Evolutionary conservation across 1,139 yeast genomes (phyloP).

Genomic region (Saccharomyces hybrid): DNA sequence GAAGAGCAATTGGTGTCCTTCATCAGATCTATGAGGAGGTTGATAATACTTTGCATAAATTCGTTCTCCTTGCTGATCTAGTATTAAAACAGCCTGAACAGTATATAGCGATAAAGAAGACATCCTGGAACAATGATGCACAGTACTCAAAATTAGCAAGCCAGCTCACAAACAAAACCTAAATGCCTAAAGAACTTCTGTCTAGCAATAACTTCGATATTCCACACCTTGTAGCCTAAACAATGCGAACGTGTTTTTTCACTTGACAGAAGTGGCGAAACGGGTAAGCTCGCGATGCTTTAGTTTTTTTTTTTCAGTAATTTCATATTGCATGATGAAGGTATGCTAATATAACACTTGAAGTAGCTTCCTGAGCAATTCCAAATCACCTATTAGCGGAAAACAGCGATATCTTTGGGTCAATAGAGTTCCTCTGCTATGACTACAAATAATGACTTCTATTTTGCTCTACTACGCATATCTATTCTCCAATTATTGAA

Average conservation of each 20-base stretch:
- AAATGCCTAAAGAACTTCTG: background rate
- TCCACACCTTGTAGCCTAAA: background rate
- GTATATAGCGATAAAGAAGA: constrained; percentile 58
- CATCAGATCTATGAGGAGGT: constrained; percentile 38
- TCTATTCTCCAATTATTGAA: constrained; percentile 62
- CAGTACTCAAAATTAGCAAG: constrained; percentile 13
- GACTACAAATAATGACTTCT: constrained; percentile 38
- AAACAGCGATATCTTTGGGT: background rate
- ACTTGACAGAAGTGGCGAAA: background rate
- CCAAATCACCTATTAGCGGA: background rate
- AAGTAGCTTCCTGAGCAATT: background rate
- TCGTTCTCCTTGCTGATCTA: constrained; percentile 77
- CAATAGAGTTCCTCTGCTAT: constrained; percentile 6
- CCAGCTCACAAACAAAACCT: constrained; percentile 4
- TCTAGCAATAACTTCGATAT: background rate
- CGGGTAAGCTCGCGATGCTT: background rate
- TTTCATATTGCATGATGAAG: background rate
- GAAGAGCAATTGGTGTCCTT: constrained; percentile 27
- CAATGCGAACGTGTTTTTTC: background rate
- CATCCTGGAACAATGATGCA: constrained; percentile 5
- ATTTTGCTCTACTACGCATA: constrained; percentile 52
- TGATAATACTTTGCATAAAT: constrained; percentile 79
- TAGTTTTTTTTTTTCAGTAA: background rate
- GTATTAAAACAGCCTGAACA: constrained; percentile 65
- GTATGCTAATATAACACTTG: background rate